Conservation (phyloP, 2,329 filamentous ascomycete genomes). For the Penicillium sp. region DNA sequence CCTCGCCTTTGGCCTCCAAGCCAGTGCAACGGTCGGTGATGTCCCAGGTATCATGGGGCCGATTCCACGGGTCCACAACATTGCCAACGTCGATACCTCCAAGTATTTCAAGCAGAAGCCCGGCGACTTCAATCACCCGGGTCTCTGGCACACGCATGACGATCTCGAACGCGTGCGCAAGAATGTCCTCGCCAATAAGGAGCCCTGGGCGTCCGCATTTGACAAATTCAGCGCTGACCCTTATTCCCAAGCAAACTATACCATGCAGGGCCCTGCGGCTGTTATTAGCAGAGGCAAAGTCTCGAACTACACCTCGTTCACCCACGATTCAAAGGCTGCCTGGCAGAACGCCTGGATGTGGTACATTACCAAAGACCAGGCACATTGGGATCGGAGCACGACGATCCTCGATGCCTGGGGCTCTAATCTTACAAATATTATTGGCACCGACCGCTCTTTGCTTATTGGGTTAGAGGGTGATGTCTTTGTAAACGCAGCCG, state of each 20-base stretch:
- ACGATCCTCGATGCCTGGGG: constrained; percentile 42
- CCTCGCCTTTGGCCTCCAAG: too few species aligned
- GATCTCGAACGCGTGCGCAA: constrained; percentile 29
- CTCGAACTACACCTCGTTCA: constrained; percentile 48
- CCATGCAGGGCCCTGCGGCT: constrained; percentile 9
- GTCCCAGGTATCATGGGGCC: constrained; percentile 14
- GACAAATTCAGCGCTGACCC: constrained; percentile 36
- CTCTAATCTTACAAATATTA: constrained; percentile 21
- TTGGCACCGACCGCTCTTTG: constrained; percentile 35
- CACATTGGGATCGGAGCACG: constrained; percentile 41
- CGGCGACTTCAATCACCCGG: constrained; percentile 24
- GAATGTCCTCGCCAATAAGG: constrained; percentile 20
- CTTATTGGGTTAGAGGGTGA: constrained; percentile 47
- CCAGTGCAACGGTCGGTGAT: neutral
- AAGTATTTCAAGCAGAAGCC: constrained; percentile 17
- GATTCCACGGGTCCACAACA: constrained; percentile 9
- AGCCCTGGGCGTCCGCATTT: constrained; percentile 38
- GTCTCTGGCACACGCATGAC: constrained; percentile 32
- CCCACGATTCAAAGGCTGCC: too few species aligned
- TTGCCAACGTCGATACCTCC: constrained; percentile 11
- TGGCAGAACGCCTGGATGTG: too few species aligned
- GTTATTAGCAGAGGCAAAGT: constrained; percentile 30
- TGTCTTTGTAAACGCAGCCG: constrained; percentile 49
- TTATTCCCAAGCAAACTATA: constrained; percentile 27
- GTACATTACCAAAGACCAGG: constrained; percentile 47